Percentiles rank a stretch among this genome's conserved stretches.
Conservation (phyloP, 2,329 filamentous ascomycete species). For the Ilyonectria destructans region DNA sequence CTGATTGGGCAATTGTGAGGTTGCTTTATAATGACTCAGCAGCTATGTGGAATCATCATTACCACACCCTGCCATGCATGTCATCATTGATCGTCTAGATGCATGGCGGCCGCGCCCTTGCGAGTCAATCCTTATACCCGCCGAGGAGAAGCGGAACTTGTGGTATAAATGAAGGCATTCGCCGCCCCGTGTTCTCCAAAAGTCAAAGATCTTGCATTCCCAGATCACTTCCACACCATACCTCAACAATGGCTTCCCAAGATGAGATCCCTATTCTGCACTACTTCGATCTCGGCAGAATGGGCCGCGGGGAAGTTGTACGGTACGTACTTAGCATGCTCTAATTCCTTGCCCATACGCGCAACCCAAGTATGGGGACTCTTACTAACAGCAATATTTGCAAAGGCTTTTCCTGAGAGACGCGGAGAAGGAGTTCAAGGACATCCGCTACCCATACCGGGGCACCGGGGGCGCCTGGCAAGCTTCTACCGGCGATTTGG, state of each 20-base stretch:
- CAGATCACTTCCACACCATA: neutral
- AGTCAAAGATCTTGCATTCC: no score
- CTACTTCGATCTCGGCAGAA: conserved; percentile 47
- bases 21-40: neutral
- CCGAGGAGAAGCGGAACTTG: neutral
- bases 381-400: neutral
- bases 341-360: neutral
- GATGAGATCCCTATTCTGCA: conserved; percentile 39
- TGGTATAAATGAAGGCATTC: conserved; percentile 1
- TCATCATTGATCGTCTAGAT: neutral
- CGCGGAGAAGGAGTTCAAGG: conserved; percentile 36
- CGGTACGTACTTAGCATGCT: conserved; percentile 33
- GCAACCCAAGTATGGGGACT: no score
- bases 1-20: neutral
- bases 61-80: neutral
- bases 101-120: neutral
- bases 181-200: neutral
- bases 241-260: conserved; percentile 17
- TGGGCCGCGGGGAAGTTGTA: conserved; percentile 50
- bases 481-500: conserved; percentile 46
- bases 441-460: conserved; percentile 38
- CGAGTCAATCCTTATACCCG: neutral
- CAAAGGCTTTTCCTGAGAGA: conserved; percentile 41
- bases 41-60: neutral
- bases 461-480: conserved; percentile 34